Evolutionary conservation across 2,329 filamentous ascomycete species (phyloP).

Genomic region (Penicillium janthinellum): DNA sequence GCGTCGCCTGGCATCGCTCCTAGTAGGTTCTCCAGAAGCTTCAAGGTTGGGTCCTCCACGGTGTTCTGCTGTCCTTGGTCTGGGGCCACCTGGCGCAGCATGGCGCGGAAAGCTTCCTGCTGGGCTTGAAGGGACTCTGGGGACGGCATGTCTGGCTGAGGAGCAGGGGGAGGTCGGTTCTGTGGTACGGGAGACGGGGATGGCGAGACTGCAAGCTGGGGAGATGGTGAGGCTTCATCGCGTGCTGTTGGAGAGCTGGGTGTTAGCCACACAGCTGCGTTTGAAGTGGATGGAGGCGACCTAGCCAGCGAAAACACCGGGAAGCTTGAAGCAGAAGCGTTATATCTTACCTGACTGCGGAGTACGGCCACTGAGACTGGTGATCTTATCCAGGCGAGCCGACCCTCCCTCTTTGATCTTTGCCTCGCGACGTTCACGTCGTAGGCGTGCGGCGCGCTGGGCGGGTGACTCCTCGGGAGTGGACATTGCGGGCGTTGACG

Average conservation of each 20-base stretch:
- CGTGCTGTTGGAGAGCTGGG: conserved; percentile 21
- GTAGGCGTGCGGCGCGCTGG: conserved; percentile 58
- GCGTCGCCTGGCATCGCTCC: conserved; percentile 31
- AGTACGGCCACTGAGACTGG: conserved; percentile 57
- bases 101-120: conserved; percentile 46
- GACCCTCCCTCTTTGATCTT: conserved; percentile 62
- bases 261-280: neutral
- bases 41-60: conserved; percentile 40
- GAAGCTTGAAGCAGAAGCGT: neutral
- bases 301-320: no score
- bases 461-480: conserved; percentile 49
- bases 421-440: conserved; percentile 64
- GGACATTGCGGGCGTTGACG: conserved; percentile 31
- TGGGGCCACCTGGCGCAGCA: conserved; percentile 38
- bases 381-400: conserved; percentile 64
- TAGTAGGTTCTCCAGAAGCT: conserved; percentile 40
- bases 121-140: conserved; percentile 42
- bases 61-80: conserved; percentile 23
- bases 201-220: conserved; percentile 24
- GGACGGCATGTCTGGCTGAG: conserved; percentile 30
- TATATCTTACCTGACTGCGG: conserved; percentile 40
- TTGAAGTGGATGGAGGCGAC: no score
- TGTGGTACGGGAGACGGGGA: conserved; percentile 33
- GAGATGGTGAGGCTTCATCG: conserved; percentile 28
- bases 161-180: conserved; percentile 17